These are phyloP conservation scores for Aureococcus anophagefferens DNA, from an alignment of 108 stramenopile genomes.

Conservation along the genomic window DNA sequence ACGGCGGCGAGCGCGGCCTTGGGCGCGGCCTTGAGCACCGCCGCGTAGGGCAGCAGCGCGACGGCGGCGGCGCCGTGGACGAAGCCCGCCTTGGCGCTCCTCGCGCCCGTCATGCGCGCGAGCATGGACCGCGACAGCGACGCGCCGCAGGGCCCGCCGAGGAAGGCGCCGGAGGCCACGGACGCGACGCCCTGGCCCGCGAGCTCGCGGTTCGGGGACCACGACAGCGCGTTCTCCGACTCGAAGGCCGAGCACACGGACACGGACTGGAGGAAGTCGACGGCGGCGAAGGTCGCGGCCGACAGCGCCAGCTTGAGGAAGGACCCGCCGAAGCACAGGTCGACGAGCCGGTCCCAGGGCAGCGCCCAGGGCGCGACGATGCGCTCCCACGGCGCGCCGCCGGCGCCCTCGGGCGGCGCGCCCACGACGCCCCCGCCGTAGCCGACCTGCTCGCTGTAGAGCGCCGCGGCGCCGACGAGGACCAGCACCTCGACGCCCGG, in stretches of 20 bases:
- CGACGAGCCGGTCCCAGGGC: not conserved
- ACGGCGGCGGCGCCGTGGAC: constrained; percentile 61
- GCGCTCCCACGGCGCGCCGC: not conserved
- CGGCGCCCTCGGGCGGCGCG: constrained; percentile 17
- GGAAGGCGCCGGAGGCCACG: constrained; percentile 52
- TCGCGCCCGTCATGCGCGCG: constrained; percentile 62
- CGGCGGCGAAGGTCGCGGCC: constrained; percentile 54
- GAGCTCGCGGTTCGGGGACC: constrained; percentile 58
- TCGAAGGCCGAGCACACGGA: constrained; percentile 68
- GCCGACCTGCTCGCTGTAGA: constrained; percentile 45
- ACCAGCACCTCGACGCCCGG: constrained; percentile 67
- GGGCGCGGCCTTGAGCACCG: constrained; percentile 60
- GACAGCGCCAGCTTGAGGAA: constrained; percentile 40
- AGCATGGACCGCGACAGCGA: constrained; percentile 64
- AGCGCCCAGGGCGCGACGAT: not conserved
- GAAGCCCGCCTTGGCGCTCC: constrained; percentile 58
- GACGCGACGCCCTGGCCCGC: constrained; percentile 61
- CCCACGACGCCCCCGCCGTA: constrained; percentile 66
- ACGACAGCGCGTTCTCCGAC: constrained; percentile 48
- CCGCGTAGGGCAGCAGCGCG: constrained; percentile 66
- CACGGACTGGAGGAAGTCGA: constrained; percentile 67
- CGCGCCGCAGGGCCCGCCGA: constrained; percentile 64
- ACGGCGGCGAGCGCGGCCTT: constrained; percentile 63
- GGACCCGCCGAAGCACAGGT: not conserved
- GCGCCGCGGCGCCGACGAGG: constrained; percentile 53